Percentiles rank a stretch among this genome's conserved stretches.
These are phyloP conservation scores for Immersiella caudata DNA, from an alignment of 495 filamentous ascomycete genomes.

Conservation along the genomic window DNA sequence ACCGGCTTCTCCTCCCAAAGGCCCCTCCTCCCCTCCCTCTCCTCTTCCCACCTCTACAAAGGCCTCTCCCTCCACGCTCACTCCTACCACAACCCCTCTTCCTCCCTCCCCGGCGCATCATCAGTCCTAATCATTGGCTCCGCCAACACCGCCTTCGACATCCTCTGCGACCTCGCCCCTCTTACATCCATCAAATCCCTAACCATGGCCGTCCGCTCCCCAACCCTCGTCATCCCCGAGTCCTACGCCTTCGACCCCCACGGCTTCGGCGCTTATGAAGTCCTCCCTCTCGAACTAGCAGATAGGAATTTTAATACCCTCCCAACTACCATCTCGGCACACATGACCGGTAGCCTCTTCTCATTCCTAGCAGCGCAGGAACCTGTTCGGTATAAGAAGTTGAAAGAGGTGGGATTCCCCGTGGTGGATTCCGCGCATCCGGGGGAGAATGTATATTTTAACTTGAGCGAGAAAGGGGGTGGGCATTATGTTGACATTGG, in stretches of 20 bases:
- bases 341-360: conserved; percentile 22
- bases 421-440: conserved; percentile 33
- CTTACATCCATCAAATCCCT: conserved; percentile 20
- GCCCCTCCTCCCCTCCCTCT: conserved; percentile 32
- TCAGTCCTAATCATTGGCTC: conserved; percentile 41
- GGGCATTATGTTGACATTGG: conserved; percentile 44
- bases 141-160: conserved; percentile 45
- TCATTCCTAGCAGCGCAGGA: conserved; percentile 26
- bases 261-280: conserved; percentile 30
- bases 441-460: conserved; percentile 22
- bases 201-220: conserved; percentile 40
- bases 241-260: conserved; percentile 26
- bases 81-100: conserved; percentile 26
- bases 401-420: conserved; percentile 37
- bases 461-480: conserved; percentile 33
- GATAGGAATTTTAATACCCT: conserved; percentile 30
- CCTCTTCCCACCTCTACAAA: conserved; percentile 25
- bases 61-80: conserved; percentile 36
- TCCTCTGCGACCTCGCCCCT: conserved; percentile 34
- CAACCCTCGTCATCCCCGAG: conserved; percentile 41
- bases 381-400: conserved; percentile 32
- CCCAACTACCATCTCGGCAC: conserved; percentile 26
- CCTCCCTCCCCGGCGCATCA: conserved; percentile 28
- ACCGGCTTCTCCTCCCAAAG: conserved; percentile 35
- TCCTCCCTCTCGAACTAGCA: conserved; percentile 17